These are phyloP conservation scores for Talaromyces sp. DNA, from an alignment of 2,329 filamentous ascomycete genomes.

Conservation along the genomic window DNA sequence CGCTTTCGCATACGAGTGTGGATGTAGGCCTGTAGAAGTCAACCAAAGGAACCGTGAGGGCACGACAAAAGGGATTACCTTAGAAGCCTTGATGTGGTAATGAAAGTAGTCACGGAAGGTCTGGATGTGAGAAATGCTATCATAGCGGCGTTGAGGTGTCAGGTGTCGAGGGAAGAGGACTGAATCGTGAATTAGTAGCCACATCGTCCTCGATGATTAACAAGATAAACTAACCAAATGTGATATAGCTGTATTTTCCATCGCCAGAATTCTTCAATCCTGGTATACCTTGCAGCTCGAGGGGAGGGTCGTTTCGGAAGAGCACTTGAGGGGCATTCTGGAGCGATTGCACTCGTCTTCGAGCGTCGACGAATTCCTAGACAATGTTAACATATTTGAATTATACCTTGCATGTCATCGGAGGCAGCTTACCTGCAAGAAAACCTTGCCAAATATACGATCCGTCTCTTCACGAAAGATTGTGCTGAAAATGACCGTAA, in stretches of 20 bases:
- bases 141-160: slow-evolving; percentile 81
- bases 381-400: background rate
- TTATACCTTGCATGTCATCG: no score
- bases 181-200: slow-evolving; percentile 36
- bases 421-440: slow-evolving; percentile 62
- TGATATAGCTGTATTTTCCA: slow-evolving; percentile 93
- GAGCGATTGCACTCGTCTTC: slow-evolving; percentile 73
- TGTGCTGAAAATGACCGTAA: slow-evolving; percentile 98
- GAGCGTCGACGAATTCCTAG: slow-evolving; percentile 90
- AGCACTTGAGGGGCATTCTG: slow-evolving; percentile 98
- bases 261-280: slow-evolving; percentile 73
- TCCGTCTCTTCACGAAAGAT: slow-evolving; percentile 98
- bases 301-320: slow-evolving; percentile 88
- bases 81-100: slow-evolving; percentile 99
- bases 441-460: slow-evolving; percentile 94
- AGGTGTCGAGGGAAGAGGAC: slow-evolving; percentile 95
- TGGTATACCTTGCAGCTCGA: slow-evolving; percentile 83
- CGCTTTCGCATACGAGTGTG: slow-evolving; percentile 97
- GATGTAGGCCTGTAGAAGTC: slow-evolving; percentile 72
- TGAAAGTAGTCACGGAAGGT: slow-evolving; percentile 99
- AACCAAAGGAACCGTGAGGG: background rate
- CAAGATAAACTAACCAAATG: slow-evolving; percentile 68
- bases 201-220: background rate
- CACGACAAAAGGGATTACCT: slow-evolving; percentile 50
- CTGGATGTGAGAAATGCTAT: slow-evolving; percentile 98